Evolutionary conservation across 78 protist genomes (phyloP).

Genomic region (Dictyostelium capitatum): DNA sequence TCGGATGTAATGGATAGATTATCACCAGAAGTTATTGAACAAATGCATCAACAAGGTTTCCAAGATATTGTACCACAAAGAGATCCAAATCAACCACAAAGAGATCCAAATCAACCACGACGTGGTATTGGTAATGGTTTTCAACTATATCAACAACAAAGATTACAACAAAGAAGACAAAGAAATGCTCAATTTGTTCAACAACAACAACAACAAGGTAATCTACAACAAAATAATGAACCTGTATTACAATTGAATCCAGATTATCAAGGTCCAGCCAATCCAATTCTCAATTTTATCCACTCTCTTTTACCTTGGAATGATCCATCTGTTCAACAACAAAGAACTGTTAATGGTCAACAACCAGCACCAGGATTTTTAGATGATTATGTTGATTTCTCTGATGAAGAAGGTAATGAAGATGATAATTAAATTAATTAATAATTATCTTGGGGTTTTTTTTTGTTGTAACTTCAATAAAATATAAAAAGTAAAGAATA

Average conservation of each 20-base stretch:
- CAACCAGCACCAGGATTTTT: slow-evolving; percentile 63
- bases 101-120: not conserved
- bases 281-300: slow-evolving; percentile 45
- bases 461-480: no score
- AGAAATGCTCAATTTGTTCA: not conserved
- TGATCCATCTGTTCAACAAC: not conserved
- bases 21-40: slow-evolving; percentile 67
- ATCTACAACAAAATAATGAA: slow-evolving; percentile 7
- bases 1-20: slow-evolving; percentile 65
- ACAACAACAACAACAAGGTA: slow-evolving; percentile 54
- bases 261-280: slow-evolving; percentile 15
- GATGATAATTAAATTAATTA: not conserved
- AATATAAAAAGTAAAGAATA: no score
- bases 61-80: slow-evolving; percentile 42
- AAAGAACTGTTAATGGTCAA: not conserved
- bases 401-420: slow-evolving; percentile 40
- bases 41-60: slow-evolving; percentile 54
- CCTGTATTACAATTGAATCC: slow-evolving; percentile 31
- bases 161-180: not conserved
- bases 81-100: slow-evolving; percentile 21
- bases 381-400: slow-evolving; percentile 68
- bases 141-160: slow-evolving; percentile 58
- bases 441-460: no score
- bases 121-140: slow-evolving; percentile 68
- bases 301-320: slow-evolving; percentile 77